phyloP scores from a whole-genome alignment of 495 filamentous ascomycete species.

The Alectoria sarmentosa region DNA sequence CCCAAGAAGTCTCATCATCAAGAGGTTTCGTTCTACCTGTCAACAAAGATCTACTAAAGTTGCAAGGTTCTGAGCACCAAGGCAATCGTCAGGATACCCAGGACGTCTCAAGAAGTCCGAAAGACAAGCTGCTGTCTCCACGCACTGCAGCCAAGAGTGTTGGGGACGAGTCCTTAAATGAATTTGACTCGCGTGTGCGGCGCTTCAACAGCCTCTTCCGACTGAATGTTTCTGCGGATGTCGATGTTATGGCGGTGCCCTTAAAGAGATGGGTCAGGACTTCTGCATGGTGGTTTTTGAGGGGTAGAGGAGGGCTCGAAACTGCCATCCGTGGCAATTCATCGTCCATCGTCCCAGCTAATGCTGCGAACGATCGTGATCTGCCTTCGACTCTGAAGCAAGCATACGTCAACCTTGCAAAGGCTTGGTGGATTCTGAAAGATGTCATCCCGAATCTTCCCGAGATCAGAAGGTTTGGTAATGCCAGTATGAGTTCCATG shows the following conservation, averaged over 20 bases:
- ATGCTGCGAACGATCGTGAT: background rate
- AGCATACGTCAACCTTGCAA: conserved; percentile 72
- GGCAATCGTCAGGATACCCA: background rate
- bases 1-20: background rate
- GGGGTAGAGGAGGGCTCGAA: conserved; percentile 67
- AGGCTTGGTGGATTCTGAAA: conserved; percentile 72
- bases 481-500: conserved; percentile 39
- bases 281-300: conserved; percentile 82
- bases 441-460: conserved; percentile 51
- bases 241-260: conserved; percentile 50
- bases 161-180: conserved; percentile 56
- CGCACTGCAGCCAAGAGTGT: conserved; percentile 31
- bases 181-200: conserved; percentile 58
- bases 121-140: conserved; percentile 16
- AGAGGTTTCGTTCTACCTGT: background rate
- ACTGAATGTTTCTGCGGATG: conserved; percentile 62
- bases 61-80: background rate
- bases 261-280: conserved; percentile 60
- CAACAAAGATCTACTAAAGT: background rate
- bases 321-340: conserved; percentile 49
- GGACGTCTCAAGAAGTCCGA: background rate
- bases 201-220: conserved; percentile 63
- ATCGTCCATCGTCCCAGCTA: background rate
- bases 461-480: conserved; percentile 44
- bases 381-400: conserved; percentile 35